Conservation (phyloP, 352 stramenopile species). For the Aphanomyces cochlioides region DNA sequence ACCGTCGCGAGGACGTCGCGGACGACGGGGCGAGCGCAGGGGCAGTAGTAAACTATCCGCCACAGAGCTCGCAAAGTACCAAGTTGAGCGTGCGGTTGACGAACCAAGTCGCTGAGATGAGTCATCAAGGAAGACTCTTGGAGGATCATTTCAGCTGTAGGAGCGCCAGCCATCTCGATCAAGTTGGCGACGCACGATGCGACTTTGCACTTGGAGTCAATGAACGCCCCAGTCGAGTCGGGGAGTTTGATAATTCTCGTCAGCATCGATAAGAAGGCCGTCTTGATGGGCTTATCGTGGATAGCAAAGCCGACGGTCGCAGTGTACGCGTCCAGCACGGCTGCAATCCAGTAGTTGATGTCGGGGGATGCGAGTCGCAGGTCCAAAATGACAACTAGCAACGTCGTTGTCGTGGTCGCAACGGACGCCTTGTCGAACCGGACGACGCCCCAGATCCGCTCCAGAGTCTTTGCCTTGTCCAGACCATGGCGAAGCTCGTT, state of each 20-base stretch:
- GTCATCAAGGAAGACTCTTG: neutral
- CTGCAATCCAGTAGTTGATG: slow-evolving; percentile 17
- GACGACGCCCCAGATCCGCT: neutral
- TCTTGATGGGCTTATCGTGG: neutral
- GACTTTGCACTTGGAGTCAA: slow-evolving; percentile 7
- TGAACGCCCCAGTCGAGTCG: neutral
- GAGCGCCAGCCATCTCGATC: neutral
- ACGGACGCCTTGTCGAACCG: slow-evolving; percentile 4
- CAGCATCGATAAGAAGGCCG: neutral
- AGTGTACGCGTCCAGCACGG: neutral
- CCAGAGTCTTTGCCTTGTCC: neutral
- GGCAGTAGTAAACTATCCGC: neutral
- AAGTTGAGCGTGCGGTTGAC: neutral
- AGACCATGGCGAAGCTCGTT: neutral
- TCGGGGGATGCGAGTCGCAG: slow-evolving; percentile 5
- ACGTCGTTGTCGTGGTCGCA: neutral
- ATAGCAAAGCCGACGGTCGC: neutral
- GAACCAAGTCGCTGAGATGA: neutral
- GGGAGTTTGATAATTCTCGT: slow-evolving; percentile 1
- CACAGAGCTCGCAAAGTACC: neutral
- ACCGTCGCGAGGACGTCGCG: too few relatives aligned
- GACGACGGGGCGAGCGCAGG: neutral
- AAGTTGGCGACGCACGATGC: slow-evolving; percentile 1
- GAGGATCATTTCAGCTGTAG: neutral
- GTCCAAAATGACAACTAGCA: neutral